A percentile compares a stretch with the other conserved stretches of the same genome.
Conservation (phyloP, 192 early-diverging fungal genomes). For the Entomortierella lignicola region DNA sequence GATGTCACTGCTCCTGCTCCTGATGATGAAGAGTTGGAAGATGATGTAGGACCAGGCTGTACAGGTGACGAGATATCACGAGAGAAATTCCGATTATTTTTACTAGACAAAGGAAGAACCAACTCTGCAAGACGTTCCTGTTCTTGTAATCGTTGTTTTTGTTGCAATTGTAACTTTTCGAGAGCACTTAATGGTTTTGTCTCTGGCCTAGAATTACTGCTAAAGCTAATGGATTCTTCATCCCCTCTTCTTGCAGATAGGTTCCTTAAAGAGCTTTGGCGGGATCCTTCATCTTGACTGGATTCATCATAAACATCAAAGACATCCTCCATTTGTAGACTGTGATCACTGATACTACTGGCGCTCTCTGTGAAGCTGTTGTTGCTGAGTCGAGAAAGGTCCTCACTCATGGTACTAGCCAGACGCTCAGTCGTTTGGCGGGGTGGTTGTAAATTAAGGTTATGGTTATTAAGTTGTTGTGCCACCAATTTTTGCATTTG, state of each 20-base stretch:
- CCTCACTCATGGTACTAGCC: slow-evolving; percentile 27
- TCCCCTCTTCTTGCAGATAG: not conserved
- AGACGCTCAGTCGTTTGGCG: not conserved
- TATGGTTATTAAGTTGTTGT: slow-evolving; percentile 8
- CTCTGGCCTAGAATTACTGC: slow-evolving; percentile 5
- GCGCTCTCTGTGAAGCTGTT: slow-evolving; percentile 20
- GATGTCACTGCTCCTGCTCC: slow-evolving; percentile 5
- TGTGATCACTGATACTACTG: slow-evolving; percentile 22
- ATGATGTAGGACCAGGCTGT: not conserved
- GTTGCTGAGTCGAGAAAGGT: slow-evolving; percentile 35
- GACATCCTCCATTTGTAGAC: slow-evolving; percentile 40
- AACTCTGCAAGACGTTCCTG: slow-evolving; percentile 30
- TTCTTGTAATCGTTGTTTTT: slow-evolving; percentile 19
- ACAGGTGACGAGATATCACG: slow-evolving; percentile 6
- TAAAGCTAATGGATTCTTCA: no score
- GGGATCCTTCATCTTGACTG: slow-evolving; percentile 1
- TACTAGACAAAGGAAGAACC: slow-evolving; percentile 4
- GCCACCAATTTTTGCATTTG: not conserved
- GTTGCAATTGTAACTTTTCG: slow-evolving; percentile 25
- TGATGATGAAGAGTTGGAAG: slow-evolving; percentile 7
- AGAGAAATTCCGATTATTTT: slow-evolving; percentile 5
- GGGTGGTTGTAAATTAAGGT: not conserved
- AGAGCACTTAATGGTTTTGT: slow-evolving; percentile 26
- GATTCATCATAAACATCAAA: slow-evolving; percentile 29
- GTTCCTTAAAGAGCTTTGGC: not conserved